A percentile compares a stretch with the other conserved stretches of the same genome.
These are phyloP conservation scores for Dunaliella sp. DNA, from an alignment of 139 green algal genomes.

Conservation along the genomic window DNA sequence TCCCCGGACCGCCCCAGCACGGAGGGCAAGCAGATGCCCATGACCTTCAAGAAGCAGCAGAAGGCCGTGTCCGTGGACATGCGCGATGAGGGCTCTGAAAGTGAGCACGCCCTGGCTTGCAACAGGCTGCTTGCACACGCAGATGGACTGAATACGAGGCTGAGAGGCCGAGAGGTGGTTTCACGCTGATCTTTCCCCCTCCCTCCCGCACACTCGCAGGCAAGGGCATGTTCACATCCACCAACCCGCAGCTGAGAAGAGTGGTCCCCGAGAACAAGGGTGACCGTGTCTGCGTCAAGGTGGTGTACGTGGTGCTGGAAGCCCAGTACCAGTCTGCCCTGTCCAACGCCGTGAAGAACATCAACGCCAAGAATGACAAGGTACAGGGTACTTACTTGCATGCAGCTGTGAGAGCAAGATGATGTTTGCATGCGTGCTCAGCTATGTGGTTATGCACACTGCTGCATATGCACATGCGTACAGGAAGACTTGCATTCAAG, in stretches of 20 bases:
- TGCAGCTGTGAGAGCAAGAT: not conserved
- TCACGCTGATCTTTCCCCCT: not conserved
- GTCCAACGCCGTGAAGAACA: conserved; percentile 78
- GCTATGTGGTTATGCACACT: not conserved
- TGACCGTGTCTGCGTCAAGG: conserved; percentile 75
- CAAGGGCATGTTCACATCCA: conserved; percentile 87
- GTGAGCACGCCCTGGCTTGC: not conserved
- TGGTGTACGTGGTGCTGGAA: conserved; percentile 98
- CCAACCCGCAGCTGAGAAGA: conserved; percentile 85
- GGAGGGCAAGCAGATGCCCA: too few relatives aligned
- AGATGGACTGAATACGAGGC: not conserved
- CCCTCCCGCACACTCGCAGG: conserved; percentile 8
- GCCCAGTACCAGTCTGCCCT: conserved; percentile 97
- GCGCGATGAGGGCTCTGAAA: conserved; percentile 36
- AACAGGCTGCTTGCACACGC: not conserved
- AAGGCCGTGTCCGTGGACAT: conserved; percentile 51
- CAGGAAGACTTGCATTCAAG: too few relatives aligned
- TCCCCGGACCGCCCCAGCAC: not conserved
- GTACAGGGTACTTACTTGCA: conserved; percentile 8
- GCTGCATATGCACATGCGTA: not conserved
- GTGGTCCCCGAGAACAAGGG: conserved; percentile 65
- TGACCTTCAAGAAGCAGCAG: conserved; percentile 38
- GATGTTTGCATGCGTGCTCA: not conserved
- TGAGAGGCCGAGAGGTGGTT: too few relatives aligned
- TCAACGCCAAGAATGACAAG: conserved; percentile 85